Evolutionary conservation across 148 eudicot genomes (phyloP).

Genomic region (Tetragonia tetragonoides): DNA sequence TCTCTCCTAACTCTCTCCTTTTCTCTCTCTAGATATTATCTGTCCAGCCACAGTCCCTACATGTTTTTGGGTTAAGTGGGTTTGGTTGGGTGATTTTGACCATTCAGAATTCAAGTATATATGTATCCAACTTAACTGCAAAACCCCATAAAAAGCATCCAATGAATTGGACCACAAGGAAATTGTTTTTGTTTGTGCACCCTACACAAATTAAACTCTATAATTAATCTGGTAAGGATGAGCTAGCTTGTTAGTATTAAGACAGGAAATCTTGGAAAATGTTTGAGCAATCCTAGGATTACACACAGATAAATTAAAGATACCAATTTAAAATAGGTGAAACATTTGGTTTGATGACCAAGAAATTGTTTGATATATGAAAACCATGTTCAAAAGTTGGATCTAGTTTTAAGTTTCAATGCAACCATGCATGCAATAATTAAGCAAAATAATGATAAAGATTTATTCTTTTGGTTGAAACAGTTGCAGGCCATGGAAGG

Average conservation of each 20-base stretch:
- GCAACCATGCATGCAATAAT: conserved; percentile 23
- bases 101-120: conserved; percentile 16
- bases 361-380: neutral
- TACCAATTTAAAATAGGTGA: neutral
- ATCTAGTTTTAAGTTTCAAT: conserved; percentile 2
- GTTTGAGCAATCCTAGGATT: conserved; percentile 6
- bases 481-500: conserved; percentile 34
- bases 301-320: neutral
- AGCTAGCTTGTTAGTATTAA: neutral
- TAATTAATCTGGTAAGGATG: no score
- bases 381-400: neutral
- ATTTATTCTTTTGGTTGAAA: neutral
- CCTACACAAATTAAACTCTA: no score
- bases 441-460: neutral
- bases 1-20: conserved; percentile 3
- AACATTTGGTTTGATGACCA: neutral
- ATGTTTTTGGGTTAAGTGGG: conserved; percentile 13
- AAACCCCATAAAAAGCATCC: conserved; percentile 22
- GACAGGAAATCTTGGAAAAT: no score
- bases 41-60: neutral
- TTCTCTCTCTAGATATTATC: conserved; percentile 2
- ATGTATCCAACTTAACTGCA: conserved; percentile 9
- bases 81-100: conserved; percentile 26
- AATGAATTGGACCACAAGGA: conserved; percentile 27
- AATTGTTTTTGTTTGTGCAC: neutral